Evolutionary conservation across 306 rosid genomes (phyloP), one percentile per base, ranked within the genome.

Genomic region (Luffa aegyptiaca): DNA sequence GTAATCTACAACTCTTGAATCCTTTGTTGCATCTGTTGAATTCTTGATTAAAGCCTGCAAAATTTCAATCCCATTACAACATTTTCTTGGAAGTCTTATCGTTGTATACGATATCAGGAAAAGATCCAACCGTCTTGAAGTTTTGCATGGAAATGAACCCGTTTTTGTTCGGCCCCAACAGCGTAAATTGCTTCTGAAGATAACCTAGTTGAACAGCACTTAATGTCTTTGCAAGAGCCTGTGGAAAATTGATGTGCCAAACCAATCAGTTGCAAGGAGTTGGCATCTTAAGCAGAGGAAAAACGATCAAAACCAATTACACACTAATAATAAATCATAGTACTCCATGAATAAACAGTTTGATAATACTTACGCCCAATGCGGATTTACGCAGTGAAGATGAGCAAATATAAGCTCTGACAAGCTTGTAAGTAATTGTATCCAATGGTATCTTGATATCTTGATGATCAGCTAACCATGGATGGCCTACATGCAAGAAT

Each of bases 151-250:
- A 89, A 82, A 94, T 92, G 80, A 85, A 52, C 56, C 98, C 98
- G 33, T 84, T 90, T 87, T 90, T 94, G 83, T 87, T 90, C 49
- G 97, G 98, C 46, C 90, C 93, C 44, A 94, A 80, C 66, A 81
- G 69, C 13, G 80, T 81, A 86, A 92, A 94, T 61, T 94, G 98
- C 83, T 87, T 93, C 83, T 84, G 86, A 81, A 94, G 82, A 86
- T 92, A 92, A 64, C 90, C 88, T 59, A 90, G 86, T 83, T 92
- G 96, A 81, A 84, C 79, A 79, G 88, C 83, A 74, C 88, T 88
- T 87, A 89, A 86, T 12, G 97, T 89, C 90, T 92, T 92, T 46
- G 98, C 93, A 41, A 93, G 88, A 72, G 94, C 96, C 98, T 93
- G 90, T 73, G 63, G 80, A 80, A 69, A 79, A 26, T 79, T 80